These are phyloP conservation scores for Aspergillus sp. DNA, from an alignment of 2,329 filamentous ascomycete species.

Conservation along the genomic window DNA sequence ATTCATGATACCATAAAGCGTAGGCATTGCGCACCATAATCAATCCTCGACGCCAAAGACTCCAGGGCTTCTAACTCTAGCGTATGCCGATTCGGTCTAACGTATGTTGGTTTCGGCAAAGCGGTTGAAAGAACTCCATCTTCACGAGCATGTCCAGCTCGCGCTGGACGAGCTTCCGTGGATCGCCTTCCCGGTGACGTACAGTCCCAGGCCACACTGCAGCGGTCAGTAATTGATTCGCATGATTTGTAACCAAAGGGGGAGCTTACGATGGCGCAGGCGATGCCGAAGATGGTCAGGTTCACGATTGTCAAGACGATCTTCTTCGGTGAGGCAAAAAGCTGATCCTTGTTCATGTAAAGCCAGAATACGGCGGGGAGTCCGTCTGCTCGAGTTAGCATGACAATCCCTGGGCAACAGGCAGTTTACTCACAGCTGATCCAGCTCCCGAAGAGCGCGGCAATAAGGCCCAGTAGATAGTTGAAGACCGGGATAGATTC, in stretches of 20 bases:
- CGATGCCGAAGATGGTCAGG: slow-evolving; percentile 27
- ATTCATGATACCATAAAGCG: too few relatives aligned
- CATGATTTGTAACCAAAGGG: not conserved
- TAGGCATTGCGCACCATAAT: too few relatives aligned
- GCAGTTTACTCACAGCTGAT: slow-evolving; percentile 41
- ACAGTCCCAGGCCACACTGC: slow-evolving; percentile 31
- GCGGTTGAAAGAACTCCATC: too few relatives aligned
- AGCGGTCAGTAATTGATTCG: slow-evolving; percentile 3
- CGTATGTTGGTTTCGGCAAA: too few relatives aligned
- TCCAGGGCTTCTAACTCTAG: too few relatives aligned
- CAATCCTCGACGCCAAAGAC: too few relatives aligned
- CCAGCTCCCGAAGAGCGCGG: slow-evolving; percentile 55
- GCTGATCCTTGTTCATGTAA: slow-evolving; percentile 37
- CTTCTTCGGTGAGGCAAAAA: slow-evolving; percentile 33
- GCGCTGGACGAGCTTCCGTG: slow-evolving; percentile 19
- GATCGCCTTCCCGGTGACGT: slow-evolving; percentile 30
- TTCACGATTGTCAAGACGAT: slow-evolving; percentile 37
- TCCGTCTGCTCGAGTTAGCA: slow-evolving; percentile 21
- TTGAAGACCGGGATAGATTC: slow-evolving; percentile 62
- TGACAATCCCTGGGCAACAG: not conserved
- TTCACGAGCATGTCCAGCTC: slow-evolving; percentile 30
- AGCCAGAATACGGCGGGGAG: slow-evolving; percentile 40
- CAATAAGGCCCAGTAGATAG: slow-evolving; percentile 53
- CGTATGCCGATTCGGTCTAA: too few relatives aligned
- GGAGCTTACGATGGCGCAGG: slow-evolving; percentile 18